These are phyloP conservation scores for Talaromyces sp. DNA, from an alignment of 2,329 filamentous ascomycete species.

Conservation along the genomic window DNA sequence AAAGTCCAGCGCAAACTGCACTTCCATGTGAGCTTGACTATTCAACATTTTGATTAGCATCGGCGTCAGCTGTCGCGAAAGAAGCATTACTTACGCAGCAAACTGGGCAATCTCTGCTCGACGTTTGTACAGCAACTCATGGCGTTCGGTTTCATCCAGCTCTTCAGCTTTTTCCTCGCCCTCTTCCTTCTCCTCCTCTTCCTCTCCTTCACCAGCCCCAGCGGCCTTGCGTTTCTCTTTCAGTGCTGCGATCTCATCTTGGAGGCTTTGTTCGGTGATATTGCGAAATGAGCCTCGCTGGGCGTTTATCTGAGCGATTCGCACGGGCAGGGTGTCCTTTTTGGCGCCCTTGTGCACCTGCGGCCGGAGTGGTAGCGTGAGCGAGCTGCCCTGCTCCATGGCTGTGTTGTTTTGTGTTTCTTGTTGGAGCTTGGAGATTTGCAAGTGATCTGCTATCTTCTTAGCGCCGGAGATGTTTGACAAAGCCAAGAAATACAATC, in stretches of 20 bases:
- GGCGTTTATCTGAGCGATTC: slow-evolving; percentile 71
- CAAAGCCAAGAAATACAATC: background rate
- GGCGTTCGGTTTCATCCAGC: slow-evolving; percentile 31
- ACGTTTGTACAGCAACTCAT: slow-evolving; percentile 38
- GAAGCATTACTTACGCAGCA: slow-evolving; percentile 27
- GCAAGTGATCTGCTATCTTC: background rate
- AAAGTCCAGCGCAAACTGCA: slow-evolving; percentile 69
- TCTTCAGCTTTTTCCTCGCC: slow-evolving; percentile 30
- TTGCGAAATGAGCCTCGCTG: slow-evolving; percentile 78
- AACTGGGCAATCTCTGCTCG: slow-evolving; percentile 41
- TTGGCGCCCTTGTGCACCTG: slow-evolving; percentile 42
- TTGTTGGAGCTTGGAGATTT: background rate
- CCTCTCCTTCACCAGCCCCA: slow-evolving; percentile 37
- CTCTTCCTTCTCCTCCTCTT: slow-evolving; percentile 42
- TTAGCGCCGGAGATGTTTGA: background rate
- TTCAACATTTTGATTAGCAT: slow-evolving; percentile 1
- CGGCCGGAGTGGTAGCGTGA: slow-evolving; percentile 58
- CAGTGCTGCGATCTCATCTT: slow-evolving; percentile 57
- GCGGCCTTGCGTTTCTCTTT: slow-evolving; percentile 44
- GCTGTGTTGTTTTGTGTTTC: background rate
- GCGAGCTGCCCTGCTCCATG: slow-evolving; percentile 27
- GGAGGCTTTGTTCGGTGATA: slow-evolving; percentile 68
- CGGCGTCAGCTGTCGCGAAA: background rate
- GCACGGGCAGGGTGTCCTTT: slow-evolving; percentile 60
- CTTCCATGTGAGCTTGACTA: slow-evolving; percentile 42